Percentiles rank a stretch among this genome's conserved stretches.
These are phyloP conservation scores for Penicillium glabrum DNA, from an alignment of 2,329 filamentous ascomycete species.

Conservation along the genomic window DNA sequence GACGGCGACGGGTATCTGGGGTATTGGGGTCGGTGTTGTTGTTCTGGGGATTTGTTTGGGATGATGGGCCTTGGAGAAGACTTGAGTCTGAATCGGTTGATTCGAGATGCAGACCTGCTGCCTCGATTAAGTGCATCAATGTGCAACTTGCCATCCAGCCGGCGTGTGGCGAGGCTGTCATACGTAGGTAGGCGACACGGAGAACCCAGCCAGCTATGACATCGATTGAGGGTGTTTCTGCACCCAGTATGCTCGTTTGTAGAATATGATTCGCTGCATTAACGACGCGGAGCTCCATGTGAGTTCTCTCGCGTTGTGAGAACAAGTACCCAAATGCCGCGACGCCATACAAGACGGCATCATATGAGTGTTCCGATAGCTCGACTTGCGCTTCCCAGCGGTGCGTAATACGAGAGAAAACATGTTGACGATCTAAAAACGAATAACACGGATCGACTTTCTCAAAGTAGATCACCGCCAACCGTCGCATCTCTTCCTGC, in stretches of 20 bases:
- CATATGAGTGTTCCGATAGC: constrained; percentile 36
- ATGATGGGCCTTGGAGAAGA: background rate
- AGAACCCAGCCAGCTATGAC: constrained; percentile 50
- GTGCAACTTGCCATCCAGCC: constrained; percentile 58
- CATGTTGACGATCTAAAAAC: constrained; percentile 40
- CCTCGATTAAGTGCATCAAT: constrained; percentile 60
- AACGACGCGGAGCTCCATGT: constrained; percentile 48
- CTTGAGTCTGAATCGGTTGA: constrained; percentile 12
- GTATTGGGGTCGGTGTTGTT: constrained; percentile 9
- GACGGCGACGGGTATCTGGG: constrained; percentile 42
- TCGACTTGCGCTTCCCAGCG: constrained; percentile 21
- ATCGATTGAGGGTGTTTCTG: constrained; percentile 30
- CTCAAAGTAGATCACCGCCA: constrained; percentile 53
- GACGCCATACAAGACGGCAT: constrained; percentile 55
- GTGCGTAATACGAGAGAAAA: constrained; percentile 32
- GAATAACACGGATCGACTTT: constrained; percentile 56
- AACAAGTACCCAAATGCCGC: constrained; percentile 56
- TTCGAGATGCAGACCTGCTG: constrained; percentile 43
- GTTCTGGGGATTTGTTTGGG: background rate
- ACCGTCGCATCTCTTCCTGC: constrained; percentile 47
- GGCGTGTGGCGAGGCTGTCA: constrained; percentile 54
- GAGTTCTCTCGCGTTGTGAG: constrained; percentile 44
- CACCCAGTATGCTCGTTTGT: constrained; percentile 38
- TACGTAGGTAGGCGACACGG: constrained; percentile 54
- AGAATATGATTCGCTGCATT: constrained; percentile 49